A percentile compares a stretch with the other conserved stretches of the same genome.
Conservation (phyloP, 768 basidiomycete species). For the Mycena crocata region DNA sequence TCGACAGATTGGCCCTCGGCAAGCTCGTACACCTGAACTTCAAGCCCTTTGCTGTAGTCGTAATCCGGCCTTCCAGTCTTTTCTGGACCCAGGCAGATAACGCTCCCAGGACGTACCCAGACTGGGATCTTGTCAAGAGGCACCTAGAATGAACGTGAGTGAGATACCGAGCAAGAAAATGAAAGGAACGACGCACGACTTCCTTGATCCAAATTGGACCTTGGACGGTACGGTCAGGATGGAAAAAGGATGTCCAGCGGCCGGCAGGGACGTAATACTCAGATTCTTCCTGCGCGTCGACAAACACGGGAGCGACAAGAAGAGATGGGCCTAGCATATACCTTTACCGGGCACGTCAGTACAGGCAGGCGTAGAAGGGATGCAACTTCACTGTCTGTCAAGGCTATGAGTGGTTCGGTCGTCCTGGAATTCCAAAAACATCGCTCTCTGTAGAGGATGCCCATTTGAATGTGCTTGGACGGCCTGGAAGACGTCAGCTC, state of each 20-base stretch:
- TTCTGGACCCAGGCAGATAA: slow-evolving; percentile 69
- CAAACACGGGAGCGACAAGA: slow-evolving; percentile 73
- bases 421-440: slow-evolving; percentile 73
- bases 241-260: slow-evolving; percentile 70
- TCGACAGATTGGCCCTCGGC: slow-evolving; percentile 53
- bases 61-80: slow-evolving; percentile 69
- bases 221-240: slow-evolving; percentile 61
- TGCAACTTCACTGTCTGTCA: slow-evolving; percentile 69
- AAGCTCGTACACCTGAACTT: slow-evolving; percentile 66
- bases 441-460: slow-evolving; percentile 69
- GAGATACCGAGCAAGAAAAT: too few species aligned
- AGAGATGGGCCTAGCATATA: slow-evolving; percentile 61
- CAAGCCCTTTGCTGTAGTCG: slow-evolving; percentile 59
- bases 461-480: slow-evolving; percentile 63
- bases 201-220: slow-evolving; percentile 76
- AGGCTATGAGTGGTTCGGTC: slow-evolving; percentile 71
- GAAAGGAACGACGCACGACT: slow-evolving; percentile 13
- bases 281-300: slow-evolving; percentile 61
- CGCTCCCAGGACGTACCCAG: slow-evolving; percentile 69
- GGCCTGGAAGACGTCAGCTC: slow-evolving; percentile 49
- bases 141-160: slow-evolving; percentile 53
- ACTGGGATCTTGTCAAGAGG: slow-evolving; percentile 74
- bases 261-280: slow-evolving; percentile 74
- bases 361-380: slow-evolving; percentile 32
- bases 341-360: slow-evolving; percentile 16